Conservation (phyloP, 2,329 filamentous ascomycete species). For the Coniochaeta sp. region DNA sequence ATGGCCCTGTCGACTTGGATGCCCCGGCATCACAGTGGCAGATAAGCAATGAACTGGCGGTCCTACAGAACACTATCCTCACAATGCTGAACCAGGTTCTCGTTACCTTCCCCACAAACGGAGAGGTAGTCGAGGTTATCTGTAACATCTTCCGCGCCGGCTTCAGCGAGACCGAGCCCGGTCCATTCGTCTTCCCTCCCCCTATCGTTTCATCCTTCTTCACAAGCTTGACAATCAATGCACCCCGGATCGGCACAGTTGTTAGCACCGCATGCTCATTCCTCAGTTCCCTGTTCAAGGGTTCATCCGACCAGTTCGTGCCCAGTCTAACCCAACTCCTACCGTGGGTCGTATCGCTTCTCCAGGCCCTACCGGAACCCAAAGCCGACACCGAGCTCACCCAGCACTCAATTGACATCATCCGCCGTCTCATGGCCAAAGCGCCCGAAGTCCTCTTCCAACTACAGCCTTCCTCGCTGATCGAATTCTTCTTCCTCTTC, state of each 20-base stretch:
- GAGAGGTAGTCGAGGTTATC: slow-evolving; percentile 64
- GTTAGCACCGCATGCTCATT: slow-evolving; percentile 68
- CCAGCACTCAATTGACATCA: slow-evolving; percentile 67
- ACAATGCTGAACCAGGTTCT: slow-evolving; percentile 39
- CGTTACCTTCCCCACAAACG: slow-evolving; percentile 45
- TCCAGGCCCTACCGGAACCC: slow-evolving; percentile 56
- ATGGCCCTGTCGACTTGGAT: slow-evolving; percentile 62
- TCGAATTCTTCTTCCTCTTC: slow-evolving; percentile 66
- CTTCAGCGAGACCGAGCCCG: slow-evolving; percentile 66
- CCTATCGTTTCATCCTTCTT: slow-evolving; percentile 61
- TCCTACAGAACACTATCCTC: slow-evolving; percentile 39
- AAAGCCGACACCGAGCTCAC: slow-evolving; percentile 64
- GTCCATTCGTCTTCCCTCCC: slow-evolving; percentile 70
- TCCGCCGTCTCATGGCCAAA: slow-evolving; percentile 55
- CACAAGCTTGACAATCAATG: slow-evolving; percentile 48
- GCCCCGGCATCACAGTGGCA: slow-evolving; percentile 13
- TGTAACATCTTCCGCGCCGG: slow-evolving; percentile 67
- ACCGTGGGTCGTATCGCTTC: slow-evolving; percentile 54
- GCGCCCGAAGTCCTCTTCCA: slow-evolving; percentile 55
- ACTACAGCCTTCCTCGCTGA: slow-evolving; percentile 44
- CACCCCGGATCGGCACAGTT: slow-evolving; percentile 59
- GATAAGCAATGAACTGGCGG: slow-evolving; percentile 13
- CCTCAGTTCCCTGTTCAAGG: slow-evolving; percentile 49
- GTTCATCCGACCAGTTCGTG: slow-evolving; percentile 33
- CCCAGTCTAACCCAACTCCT: slow-evolving; percentile 45